phyloP scores from a whole-genome alignment of 345 rosid species.

The Citropsis articulata region DNA sequence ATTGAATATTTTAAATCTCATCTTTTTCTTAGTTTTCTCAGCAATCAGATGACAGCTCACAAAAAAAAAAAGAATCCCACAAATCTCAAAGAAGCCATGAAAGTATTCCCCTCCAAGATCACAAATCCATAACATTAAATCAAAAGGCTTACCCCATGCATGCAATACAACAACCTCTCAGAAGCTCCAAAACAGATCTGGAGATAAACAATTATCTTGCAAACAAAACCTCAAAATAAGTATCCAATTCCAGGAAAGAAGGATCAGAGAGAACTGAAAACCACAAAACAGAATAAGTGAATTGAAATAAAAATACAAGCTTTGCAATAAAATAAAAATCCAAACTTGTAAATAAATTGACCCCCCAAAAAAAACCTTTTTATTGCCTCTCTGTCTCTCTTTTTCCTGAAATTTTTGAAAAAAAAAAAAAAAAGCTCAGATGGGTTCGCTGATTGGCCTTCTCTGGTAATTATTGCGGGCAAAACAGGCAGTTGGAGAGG shows the following conservation, averaged over 20 bases:
- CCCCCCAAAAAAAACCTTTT: background rate
- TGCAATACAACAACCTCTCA: slow-evolving; percentile 28
- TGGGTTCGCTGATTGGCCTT: background rate
- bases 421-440: background rate
- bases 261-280: slow-evolving; percentile 14
- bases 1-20: background rate
- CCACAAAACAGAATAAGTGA: background rate
- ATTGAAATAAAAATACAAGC: background rate
- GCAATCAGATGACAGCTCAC: slow-evolving; percentile 1
- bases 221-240: background rate
- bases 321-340: background rate
- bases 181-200: slow-evolving; percentile 40
- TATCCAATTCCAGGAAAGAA: slow-evolving; percentile 22
- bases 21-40: background rate
- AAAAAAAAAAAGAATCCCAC: background rate
- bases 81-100: slow-evolving; percentile 20
- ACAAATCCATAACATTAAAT: slow-evolving; percentile 19
- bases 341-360: background rate
- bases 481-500: background rate
- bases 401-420: background rate
- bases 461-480: background rate
- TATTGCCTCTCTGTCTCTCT: slow-evolving; percentile 1
- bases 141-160: slow-evolving; percentile 72
- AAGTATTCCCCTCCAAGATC: background rate
- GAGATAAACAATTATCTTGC: background rate